phyloP scores from a whole-genome alignment of 257 asterid genomes.

The Nemophila menziesii region DNA sequence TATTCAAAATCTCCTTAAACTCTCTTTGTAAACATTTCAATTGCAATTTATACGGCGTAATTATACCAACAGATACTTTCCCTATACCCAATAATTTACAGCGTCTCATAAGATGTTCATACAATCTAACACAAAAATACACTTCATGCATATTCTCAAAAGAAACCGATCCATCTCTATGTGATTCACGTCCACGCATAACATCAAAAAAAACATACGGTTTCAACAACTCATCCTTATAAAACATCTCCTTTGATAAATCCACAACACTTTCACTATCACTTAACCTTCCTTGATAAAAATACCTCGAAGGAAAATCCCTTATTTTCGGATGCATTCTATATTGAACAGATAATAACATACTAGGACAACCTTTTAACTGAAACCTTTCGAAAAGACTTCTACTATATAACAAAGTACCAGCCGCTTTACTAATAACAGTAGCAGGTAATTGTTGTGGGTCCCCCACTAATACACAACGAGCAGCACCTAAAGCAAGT shows the following conservation, averaged over 20 bases:
- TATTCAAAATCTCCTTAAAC: slow-evolving; percentile 68
- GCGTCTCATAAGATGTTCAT: slow-evolving; percentile 77
- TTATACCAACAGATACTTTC: slow-evolving; percentile 87
- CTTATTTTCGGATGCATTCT: slow-evolving; percentile 97
- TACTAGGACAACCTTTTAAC: slow-evolving; percentile 97
- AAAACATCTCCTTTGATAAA: slow-evolving; percentile 66
- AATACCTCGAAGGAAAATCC: slow-evolving; percentile 93
- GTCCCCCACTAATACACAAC: slow-evolving; percentile 98
- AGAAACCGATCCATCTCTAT: slow-evolving; percentile 91
- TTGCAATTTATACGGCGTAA: slow-evolving; percentile 95
- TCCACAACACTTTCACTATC: slow-evolving; percentile 81
- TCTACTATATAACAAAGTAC: slow-evolving; percentile 90
- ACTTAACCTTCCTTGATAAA: slow-evolving; percentile 92
- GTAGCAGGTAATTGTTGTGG: slow-evolving; percentile 99
- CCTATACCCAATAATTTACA: slow-evolving; percentile 51
- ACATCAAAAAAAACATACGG: slow-evolving; percentile 85
- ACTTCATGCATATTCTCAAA: slow-evolving; percentile 92
- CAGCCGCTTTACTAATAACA: slow-evolving; percentile 97
- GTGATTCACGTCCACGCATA: slow-evolving; percentile 88
- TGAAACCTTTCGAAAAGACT: slow-evolving; percentile 98
- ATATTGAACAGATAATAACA: slow-evolving; percentile 91
- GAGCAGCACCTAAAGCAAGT: slow-evolving; percentile 96
- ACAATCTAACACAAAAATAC: slow-evolving; percentile 80
- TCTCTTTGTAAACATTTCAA: slow-evolving; percentile 95
- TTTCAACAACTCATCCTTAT: slow-evolving; percentile 68